Conservation (phyloP, 768 basidiomycete species). For the Pleurotus djamor region DNA sequence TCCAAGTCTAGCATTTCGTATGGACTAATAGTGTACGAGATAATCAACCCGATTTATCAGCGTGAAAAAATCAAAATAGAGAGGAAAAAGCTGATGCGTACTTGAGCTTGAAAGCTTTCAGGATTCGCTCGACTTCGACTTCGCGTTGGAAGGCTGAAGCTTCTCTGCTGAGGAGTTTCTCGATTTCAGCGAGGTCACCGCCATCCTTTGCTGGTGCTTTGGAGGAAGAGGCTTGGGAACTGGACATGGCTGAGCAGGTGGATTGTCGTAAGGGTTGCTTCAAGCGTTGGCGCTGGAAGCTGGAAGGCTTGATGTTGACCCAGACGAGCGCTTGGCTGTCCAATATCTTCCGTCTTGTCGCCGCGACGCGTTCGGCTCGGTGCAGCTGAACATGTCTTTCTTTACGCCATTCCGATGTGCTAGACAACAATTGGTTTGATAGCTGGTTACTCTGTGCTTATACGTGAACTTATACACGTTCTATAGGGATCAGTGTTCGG, state of each 20-base stretch:
- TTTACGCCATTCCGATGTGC: background rate
- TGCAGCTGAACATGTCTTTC: background rate
- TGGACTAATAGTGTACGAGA: slow-evolving; percentile 47
- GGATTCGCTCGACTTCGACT: slow-evolving; percentile 86
- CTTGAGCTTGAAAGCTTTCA: slow-evolving; percentile 97
- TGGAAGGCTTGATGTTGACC: background rate
- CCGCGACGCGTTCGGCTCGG: background rate
- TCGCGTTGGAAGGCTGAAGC: slow-evolving; percentile 86
- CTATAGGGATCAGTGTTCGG: background rate
- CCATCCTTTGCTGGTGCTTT: slow-evolving; percentile 7
- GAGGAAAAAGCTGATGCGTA: slow-evolving; percentile 21
- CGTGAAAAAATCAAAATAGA: too few species aligned
- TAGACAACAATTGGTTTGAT: background rate
- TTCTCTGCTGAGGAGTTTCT: slow-evolving; percentile 75
- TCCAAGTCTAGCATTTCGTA: slow-evolving; percentile 92
- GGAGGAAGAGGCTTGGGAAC: slow-evolving; percentile 10
- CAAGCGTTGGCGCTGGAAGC: background rate
- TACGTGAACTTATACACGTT: background rate
- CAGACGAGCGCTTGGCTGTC: background rate
- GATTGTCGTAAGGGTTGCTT: background rate
- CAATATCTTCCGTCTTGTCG: background rate
- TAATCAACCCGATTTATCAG: background rate
- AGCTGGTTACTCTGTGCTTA: background rate
- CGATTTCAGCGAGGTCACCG: slow-evolving; percentile 51
- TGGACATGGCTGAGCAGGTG: slow-evolving; percentile 7